Evolutionary conservation across 805 yeast genomes (phyloP), one percentile per base, ranked within the genome.

Genomic region (Ogataea saltuana): DNA sequence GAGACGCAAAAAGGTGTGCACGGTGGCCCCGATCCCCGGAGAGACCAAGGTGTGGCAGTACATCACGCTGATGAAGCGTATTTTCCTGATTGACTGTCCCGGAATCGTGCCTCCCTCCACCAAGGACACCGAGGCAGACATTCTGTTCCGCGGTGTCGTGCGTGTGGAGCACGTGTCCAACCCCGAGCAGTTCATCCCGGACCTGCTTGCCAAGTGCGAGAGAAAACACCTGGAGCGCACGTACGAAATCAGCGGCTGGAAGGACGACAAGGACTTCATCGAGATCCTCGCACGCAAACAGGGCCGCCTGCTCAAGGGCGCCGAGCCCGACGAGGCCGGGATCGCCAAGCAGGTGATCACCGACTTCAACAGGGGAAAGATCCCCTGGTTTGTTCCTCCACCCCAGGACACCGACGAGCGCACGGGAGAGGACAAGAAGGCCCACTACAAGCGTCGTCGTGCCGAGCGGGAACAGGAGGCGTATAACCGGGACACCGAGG

Each of bases 31-130:
- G 36, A 89, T 91, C 58, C 99, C 99, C 22, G 99, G 99, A 65
- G 99, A 91, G 64, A 91, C 99, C 26, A 91, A 91, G 68, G 97
- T 91, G 33, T 91, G 99, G 99, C 99, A 91, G 72, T 91, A 91
- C 71, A 90, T 91, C 58, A 90, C 99, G 4, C 74, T 91, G 57
- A 91, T 93, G 97, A 91, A 91, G 74, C 79, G 91, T 53, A 91
- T 91, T 40, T 91, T 90, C 68, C 72, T 91, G 58, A 93, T 91
- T 59, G 99, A 91, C 69, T 93, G 99, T 74, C 99, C 99, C 2
- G 99, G 99, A 69, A 91, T 91, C 61, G 99, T 91, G 16, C 99
- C 99, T 8, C 99, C 99, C 20, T 85, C 95, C 13, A 63, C 81
- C 21, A 88, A 83, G 58, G 99, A 93, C 64, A 68, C 91, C 1